Base-by-base conservation (phyloP, 2,329 filamentous ascomycete species). In the Rachicladosporium sp. region DNA sequence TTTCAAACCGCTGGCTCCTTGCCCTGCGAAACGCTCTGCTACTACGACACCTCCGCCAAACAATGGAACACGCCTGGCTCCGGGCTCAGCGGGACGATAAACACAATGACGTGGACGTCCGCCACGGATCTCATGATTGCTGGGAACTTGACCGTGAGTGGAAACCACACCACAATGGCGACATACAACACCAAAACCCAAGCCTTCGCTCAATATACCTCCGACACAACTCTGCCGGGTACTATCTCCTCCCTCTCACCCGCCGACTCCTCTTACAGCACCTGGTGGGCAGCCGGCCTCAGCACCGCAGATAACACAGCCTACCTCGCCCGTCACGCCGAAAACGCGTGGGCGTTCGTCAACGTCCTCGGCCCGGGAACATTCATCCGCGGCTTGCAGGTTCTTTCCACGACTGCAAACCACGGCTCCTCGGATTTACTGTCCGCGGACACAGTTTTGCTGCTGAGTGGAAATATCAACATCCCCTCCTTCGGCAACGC, bases 1-100 rank as follows among this genome's bases (percentile, higher is more conserved):
- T 98, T 96, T 55, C 68, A 76, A n/a, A 76, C 74, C 27, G 91
- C 87, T 11, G 91, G 91, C 23, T 80, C 81, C 4, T 71, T 96
- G 23, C 78, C 76, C 32, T 98, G 91, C 57, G 78, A 81, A 3
- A 79, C 76, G 35, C 74, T 98, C 15, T 98, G 91, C 62, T 68
- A 81, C 43, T 93, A 83, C 63, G 78, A 82, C 55, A 76, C 78
- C 2, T 66, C 74, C 6, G 70, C 71, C 4, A 73, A 71, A 10
- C 80, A 88, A 52, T 98, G 89, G 89, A 81, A 72, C 52, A 75
- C 81, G 30, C 82, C 87, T 10, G 87, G 86, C 6, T 74, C 72
- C 33, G 78, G 74, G 41, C 61, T 96, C 10, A 67, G 66, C 35
- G 89, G 91, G 4, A 72, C 70, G 13, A 81, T 89, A 30, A 71